Evolutionary conservation across 2,329 filamentous ascomycete species (phyloP).

Genomic region (Penicillium janthinellum): DNA sequence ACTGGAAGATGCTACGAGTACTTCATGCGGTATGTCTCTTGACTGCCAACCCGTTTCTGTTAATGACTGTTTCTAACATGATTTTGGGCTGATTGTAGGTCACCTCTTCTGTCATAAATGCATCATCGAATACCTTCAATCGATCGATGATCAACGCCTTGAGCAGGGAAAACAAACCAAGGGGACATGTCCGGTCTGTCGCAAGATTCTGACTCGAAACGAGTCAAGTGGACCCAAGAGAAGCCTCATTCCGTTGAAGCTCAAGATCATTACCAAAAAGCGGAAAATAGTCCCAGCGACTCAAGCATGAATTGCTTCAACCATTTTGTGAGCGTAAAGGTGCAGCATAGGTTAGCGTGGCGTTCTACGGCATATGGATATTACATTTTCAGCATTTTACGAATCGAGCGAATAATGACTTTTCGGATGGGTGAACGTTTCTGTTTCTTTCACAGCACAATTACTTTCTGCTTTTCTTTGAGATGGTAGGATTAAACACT

Average conservation of each 20-base stretch:
- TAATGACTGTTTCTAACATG: not conserved
- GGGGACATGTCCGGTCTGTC: slow-evolving; percentile 50
- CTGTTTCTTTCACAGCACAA: not conserved
- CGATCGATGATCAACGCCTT: slow-evolving; percentile 53
- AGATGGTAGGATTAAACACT: not conserved
- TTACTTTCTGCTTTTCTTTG: not conserved
- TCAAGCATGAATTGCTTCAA: not conserved
- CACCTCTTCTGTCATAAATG: slow-evolving; percentile 68
- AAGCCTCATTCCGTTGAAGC: slow-evolving; percentile 42
- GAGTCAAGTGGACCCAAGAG: slow-evolving; percentile 39
- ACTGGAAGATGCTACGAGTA: slow-evolving; percentile 61
- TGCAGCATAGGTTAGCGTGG: slow-evolving; percentile 8
- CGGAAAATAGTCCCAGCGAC: slow-evolving; percentile 1
- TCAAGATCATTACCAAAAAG: slow-evolving; percentile 40
- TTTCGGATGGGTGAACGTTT: too few species aligned
- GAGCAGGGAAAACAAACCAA: slow-evolving; percentile 35
- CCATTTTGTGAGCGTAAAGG: slow-evolving; percentile 7
- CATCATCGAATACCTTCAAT: slow-evolving; percentile 61
- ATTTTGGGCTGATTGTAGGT: slow-evolving; percentile 41
- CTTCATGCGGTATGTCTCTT: slow-evolving; percentile 57
- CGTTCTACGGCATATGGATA: slow-evolving; percentile 2
- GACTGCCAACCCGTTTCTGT: not conserved
- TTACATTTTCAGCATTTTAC: not conserved
- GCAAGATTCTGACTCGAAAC: slow-evolving; percentile 42
- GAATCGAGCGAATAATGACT: not conserved